Base-by-base conservation (phyloP, 345 rosid species). In the Lagerstroemia speciosa region DNA sequence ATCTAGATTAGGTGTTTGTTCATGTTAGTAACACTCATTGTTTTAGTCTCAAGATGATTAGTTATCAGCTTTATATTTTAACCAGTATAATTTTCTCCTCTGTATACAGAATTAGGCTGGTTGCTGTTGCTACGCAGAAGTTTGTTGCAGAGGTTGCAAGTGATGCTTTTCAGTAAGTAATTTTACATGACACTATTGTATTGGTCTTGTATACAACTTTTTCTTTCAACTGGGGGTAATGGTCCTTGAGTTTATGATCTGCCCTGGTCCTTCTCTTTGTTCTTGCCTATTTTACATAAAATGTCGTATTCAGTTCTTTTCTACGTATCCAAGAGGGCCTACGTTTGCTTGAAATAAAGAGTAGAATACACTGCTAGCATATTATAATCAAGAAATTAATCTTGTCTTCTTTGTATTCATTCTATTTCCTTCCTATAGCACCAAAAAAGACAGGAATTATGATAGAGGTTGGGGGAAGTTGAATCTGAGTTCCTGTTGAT, bases 121-220 rank as follows among this genome's bases (percentile, higher is more conserved):
- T 91, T 34, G 95, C 99, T 70, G 91, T 94, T 76, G 99, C 97
- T 43, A 94, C 99, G 15, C 99, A 91, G 74, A 94, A 94, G 81
- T 94, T 91, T 29, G 92, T 94, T 69, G 76, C 97, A 12, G 99
- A 94, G 78, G 94, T 94, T 75, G 99, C 97, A 58, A 82, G 78
- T 11, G 95, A 94, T 60, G 92, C 99, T 34, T 95, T 94, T 69
- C 67, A 65, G 67, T 65, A 65, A 65, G 67, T 65, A 43, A 9
- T 26, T 19, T 53, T 27, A 4, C 26, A 2, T 2, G 14, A 33
- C 64, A 3, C 10, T 34, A 11, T 24, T 33, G 20, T 32, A 36
- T 24, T 8, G 37, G 20, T 22, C 31, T 38, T 20, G 5, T 9
- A 11, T 19, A 27, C 4, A 0, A 12, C 31, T 30, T 58, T 30